phyloP scores from a whole-genome alignment of 352 stramenopile genomes.

The Globisporangium okanoganense region DNA sequence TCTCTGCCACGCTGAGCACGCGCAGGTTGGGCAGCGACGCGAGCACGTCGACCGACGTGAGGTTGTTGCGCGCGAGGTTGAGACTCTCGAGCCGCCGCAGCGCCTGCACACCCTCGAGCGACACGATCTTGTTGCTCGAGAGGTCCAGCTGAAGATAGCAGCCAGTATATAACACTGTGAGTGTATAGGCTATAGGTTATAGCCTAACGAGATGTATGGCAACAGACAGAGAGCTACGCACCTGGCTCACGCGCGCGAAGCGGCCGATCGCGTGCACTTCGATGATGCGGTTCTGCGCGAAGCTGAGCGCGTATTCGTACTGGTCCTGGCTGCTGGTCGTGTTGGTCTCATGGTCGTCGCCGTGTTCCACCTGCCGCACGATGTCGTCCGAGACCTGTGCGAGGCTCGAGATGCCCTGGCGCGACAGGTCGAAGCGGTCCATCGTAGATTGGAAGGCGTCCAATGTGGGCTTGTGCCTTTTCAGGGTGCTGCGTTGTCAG shows the following conservation, averaged over 20 bases:
- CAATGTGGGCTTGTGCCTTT: background rate
- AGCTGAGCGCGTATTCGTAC: slow-evolving; percentile 36
- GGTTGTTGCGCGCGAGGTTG: slow-evolving; percentile 47
- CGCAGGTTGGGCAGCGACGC: slow-evolving; percentile 30
- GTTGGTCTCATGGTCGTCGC: background rate
- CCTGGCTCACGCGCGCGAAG: slow-evolving; percentile 46
- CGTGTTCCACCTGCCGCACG: slow-evolving; percentile 32
- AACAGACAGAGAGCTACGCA: slow-evolving; percentile 6
- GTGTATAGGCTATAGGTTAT: background rate
- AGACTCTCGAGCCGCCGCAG: slow-evolving; percentile 40
- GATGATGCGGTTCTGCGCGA: slow-evolving; percentile 48
- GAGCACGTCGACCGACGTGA: slow-evolving; percentile 40
- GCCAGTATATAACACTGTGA: background rate
- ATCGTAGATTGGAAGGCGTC: too few relatives aligned
- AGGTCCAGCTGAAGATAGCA: slow-evolving; percentile 43
- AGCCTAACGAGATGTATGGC: background rate
- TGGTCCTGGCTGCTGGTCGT: background rate
- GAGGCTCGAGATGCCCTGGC: slow-evolving; percentile 40
- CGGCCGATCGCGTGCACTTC: slow-evolving; percentile 35
- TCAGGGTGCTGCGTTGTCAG: background rate
- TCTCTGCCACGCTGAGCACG: slow-evolving; percentile 54
- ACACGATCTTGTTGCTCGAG: slow-evolving; percentile 51
- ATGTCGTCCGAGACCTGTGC: slow-evolving; percentile 47
- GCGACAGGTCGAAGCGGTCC: slow-evolving; percentile 46
- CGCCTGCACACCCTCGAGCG: slow-evolving; percentile 45